These are phyloP conservation scores for Aspergillus tanneri DNA, from an alignment of 2,329 filamentous ascomycete species.

Conservation along the genomic window DNA sequence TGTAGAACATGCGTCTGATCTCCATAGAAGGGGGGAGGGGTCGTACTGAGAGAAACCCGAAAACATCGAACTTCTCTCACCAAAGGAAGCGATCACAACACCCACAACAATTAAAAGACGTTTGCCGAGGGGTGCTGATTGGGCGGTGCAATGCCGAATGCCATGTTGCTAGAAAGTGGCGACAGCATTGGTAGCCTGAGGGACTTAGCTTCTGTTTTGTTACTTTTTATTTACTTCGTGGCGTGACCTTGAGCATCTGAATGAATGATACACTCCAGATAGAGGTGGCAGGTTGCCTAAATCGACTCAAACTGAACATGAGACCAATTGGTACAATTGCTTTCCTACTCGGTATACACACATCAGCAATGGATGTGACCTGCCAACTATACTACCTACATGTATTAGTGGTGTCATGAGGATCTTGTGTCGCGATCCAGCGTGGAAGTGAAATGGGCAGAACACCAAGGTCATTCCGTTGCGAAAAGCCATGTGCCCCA, in stretches of 20 bases:
- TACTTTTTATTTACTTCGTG: neutral
- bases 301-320: slow-evolving; percentile 94
- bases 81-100: slow-evolving; percentile 88
- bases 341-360: slow-evolving; percentile 47
- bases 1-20: slow-evolving; percentile 17
- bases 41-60: slow-evolving; percentile 61
- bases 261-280: slow-evolving; percentile 95
- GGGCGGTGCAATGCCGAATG: slow-evolving; percentile 74
- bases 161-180: slow-evolving; percentile 88
- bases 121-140: slow-evolving; percentile 83
- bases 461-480: slow-evolving; percentile 88
- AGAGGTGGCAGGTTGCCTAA: slow-evolving; percentile 93
- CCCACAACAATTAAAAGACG: slow-evolving; percentile 91
- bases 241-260: slow-evolving; percentile 91
- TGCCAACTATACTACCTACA: slow-evolving; percentile 39
- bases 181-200: slow-evolving; percentile 84
- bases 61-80: slow-evolving; percentile 81
- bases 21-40: slow-evolving; percentile 45
- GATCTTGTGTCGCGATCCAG: slow-evolving; percentile 92
- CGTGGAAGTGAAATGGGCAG: slow-evolving; percentile 82
- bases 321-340: slow-evolving; percentile 92
- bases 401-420: slow-evolving; percentile 95
- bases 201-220: slow-evolving; percentile 17
- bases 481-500: slow-evolving; percentile 91
- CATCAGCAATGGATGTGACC: neutral